phyloP scores from a whole-genome alignment of 306 rosid genomes.

The Malus orientalis region DNA sequence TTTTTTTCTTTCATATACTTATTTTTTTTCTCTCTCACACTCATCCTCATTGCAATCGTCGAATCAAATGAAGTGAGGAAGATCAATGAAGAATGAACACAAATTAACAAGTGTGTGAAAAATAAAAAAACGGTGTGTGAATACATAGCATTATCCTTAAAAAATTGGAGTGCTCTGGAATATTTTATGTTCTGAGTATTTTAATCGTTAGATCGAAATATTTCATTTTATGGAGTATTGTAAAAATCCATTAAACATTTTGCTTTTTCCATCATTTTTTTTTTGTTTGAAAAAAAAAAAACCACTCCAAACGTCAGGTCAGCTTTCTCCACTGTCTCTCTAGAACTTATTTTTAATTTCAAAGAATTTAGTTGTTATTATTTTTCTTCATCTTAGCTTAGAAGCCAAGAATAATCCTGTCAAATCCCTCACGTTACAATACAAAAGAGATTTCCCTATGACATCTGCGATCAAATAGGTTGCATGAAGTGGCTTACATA shows the following conservation, averaged over 20 bases:
- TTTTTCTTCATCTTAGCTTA: slow-evolving; percentile 9
- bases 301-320: background rate
- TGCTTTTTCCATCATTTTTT: background rate
- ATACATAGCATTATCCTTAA: too few species aligned
- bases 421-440: slow-evolving; percentile 15
- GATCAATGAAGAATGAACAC: too few species aligned
- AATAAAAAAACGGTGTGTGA: too few species aligned
- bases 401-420: slow-evolving; percentile 40
- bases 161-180: too few species aligned
- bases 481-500: slow-evolving; percentile 14
- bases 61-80: too few species aligned
- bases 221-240: too few species aligned
- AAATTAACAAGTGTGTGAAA: too few species aligned
- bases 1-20: too few species aligned
- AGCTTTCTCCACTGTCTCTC: background rate
- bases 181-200: too few species aligned
- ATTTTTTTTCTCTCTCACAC: too few species aligned
- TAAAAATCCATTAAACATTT: background rate
- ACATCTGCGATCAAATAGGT: background rate
- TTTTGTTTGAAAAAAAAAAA: background rate
- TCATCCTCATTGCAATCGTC: too few species aligned
- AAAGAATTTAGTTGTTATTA: background rate
- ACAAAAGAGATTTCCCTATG: slow-evolving; percentile 10
- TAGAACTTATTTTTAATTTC: background rate
- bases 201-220: too few species aligned